phyloP scores from a whole-genome alignment of 2,329 filamentous ascomycete species.

The Fusarium beomiforme region DNA sequence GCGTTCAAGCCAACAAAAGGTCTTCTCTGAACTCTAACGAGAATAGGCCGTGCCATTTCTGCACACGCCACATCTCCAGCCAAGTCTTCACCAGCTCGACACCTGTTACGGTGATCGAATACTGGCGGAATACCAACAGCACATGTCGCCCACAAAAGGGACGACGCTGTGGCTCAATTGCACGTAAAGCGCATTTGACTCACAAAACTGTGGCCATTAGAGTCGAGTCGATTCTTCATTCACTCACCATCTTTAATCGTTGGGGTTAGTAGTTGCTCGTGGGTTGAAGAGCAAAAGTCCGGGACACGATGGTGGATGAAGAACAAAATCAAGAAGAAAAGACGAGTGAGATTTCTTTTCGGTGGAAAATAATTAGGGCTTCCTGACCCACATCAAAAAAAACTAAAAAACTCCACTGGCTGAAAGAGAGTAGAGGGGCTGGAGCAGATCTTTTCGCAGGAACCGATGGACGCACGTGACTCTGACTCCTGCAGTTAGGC shows the following conservation, averaged over 20 bases:
- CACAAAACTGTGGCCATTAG: slow-evolving; percentile 53
- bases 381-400: slow-evolving; percentile 33
- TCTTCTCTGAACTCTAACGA: slow-evolving; percentile 96
- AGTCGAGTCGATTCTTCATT: slow-evolving; percentile 45
- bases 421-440: slow-evolving; percentile 10
- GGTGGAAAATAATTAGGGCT: slow-evolving; percentile 53
- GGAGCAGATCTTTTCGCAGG: neutral
- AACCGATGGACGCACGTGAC: slow-evolving; percentile 30
- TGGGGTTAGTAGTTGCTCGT: slow-evolving; percentile 51
- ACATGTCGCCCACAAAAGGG: slow-evolving; percentile 31
- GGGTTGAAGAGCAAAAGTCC: slow-evolving; percentile 49
- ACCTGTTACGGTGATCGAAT: slow-evolving; percentile 36
- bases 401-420: slow-evolving; percentile 2
- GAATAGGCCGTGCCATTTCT: slow-evolving; percentile 67
- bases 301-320: slow-evolving; percentile 45
- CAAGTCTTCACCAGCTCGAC: slow-evolving; percentile 66
- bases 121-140: slow-evolving; percentile 50
- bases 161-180: slow-evolving; percentile 49
- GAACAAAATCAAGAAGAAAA: slow-evolving; percentile 44
- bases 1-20: slow-evolving; percentile 77
- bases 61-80: slow-evolving; percentile 68
- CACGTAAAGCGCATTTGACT: slow-evolving; percentile 48
- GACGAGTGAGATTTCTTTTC: slow-evolving; percentile 37
- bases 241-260: slow-evolving; percentile 56
- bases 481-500: slow-evolving; percentile 7